Conservation (phyloP, 2,329 filamentous ascomycete species). For the Lachnellula arida region DNA sequence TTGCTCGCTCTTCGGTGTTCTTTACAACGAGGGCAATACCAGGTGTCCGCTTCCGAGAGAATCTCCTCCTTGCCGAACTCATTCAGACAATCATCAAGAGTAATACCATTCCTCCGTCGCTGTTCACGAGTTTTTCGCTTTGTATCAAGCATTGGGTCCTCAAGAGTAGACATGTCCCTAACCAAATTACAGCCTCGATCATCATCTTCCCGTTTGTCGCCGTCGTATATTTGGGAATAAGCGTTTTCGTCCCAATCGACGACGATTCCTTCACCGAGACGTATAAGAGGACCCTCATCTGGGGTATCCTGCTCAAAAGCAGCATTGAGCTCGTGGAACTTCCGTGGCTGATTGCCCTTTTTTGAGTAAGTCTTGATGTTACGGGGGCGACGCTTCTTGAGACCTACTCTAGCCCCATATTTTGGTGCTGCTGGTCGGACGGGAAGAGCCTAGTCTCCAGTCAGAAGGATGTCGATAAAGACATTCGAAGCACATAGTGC, state of each 20-base stretch:
- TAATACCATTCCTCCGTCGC: conserved; percentile 71
- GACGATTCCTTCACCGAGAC: conserved; percentile 77
- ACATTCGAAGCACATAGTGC: not conserved
- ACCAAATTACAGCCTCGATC: conserved; percentile 58
- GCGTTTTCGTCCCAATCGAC: conserved; percentile 77
- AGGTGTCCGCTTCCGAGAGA: conserved; percentile 90
- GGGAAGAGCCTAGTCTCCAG: conserved; percentile 29
- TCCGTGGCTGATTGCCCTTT: conserved; percentile 31
- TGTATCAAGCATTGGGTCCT: conserved; percentile 60
- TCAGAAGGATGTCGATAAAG: conserved; percentile 17
- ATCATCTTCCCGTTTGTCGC: conserved; percentile 37
- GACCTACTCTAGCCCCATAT: conserved; percentile 29
- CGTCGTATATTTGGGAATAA: conserved; percentile 64
- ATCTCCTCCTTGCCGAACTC: conserved; percentile 95
- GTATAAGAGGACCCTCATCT: conserved; percentile 62
- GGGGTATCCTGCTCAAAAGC: conserved; percentile 23
- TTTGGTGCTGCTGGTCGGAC: conserved; percentile 25
- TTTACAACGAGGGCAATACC: conserved; percentile 97
- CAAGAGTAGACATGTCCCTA: conserved; percentile 39
- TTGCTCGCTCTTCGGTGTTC: conserved; percentile 89
- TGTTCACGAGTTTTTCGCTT: conserved; percentile 58
- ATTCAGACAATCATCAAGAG: conserved; percentile 83
- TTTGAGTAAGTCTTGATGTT: conserved; percentile 35
- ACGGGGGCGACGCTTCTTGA: conserved; percentile 25
- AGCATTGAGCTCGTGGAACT: conserved; percentile 12